A percentile compares a stretch with the other conserved stretches of the same genome.
Evolutionary conservation across 805 yeast genomes (phyloP).

Genomic region (Pichia cabralensis): DNA sequence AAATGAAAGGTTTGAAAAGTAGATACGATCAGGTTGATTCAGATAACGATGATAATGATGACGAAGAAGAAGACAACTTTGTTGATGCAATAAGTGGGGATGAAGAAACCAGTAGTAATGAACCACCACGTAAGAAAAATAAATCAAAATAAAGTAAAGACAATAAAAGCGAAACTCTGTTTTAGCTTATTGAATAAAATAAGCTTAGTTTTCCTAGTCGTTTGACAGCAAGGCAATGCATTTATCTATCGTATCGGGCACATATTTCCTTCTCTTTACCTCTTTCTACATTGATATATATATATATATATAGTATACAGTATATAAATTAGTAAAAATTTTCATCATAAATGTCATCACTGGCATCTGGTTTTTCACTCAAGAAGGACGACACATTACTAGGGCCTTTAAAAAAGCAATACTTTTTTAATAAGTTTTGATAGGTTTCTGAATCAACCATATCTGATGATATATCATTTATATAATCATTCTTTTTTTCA

Average conservation of each 20-base stretch:
- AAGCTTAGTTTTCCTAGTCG: too few species aligned
- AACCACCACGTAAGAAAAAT: too few species aligned
- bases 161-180: too few species aligned
- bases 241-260: too few species aligned
- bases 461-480: not conserved
- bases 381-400: slow-evolving; percentile 25
- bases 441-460: slow-evolving; percentile 42
- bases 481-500: too few species aligned
- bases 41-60: slow-evolving; percentile 37
- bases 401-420: slow-evolving; percentile 46
- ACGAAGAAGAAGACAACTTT: slow-evolving; percentile 15
- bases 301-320: not conserved
- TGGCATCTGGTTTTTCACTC: slow-evolving; percentile 13
- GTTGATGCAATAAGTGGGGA: slow-evolving; percentile 18
- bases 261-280: too few species aligned
- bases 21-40: slow-evolving; percentile 63
- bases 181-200: too few species aligned
- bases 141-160: too few species aligned
- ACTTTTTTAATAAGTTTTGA: slow-evolving; percentile 46
- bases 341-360: slow-evolving; percentile 14
- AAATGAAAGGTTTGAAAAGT: slow-evolving; percentile 95
- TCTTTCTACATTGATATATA: not conserved
- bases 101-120: too few species aligned
- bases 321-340: slow-evolving; percentile 14
- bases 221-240: too few species aligned